Percentiles rank a stretch among this genome's conserved stretches.
phyloP scores from a whole-genome alignment of 805 yeast species.

The Saccharomyces paradoxus region DNA sequence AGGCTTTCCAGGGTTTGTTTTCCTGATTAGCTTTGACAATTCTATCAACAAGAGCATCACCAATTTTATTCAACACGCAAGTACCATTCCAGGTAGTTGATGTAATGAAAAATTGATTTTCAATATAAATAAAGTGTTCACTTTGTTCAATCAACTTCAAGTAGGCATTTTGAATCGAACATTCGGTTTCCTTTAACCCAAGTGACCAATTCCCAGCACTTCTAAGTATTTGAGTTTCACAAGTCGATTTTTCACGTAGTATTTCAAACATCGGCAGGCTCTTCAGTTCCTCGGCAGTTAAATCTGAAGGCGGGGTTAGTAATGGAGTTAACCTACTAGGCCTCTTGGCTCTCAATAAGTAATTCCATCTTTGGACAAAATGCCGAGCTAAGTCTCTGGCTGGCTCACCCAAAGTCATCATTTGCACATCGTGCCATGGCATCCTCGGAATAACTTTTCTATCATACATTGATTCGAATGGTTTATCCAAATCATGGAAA shows the following conservation, averaged over 20 bases:
- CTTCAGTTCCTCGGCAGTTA: conserved; percentile 61
- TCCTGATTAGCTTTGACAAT: conserved; percentile 80
- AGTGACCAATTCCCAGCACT: conserved; percentile 92
- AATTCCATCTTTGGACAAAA: conserved; percentile 97
- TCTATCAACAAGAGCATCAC: conserved; percentile 93
- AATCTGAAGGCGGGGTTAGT: conserved; percentile 85
- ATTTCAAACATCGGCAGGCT: conserved; percentile 36
- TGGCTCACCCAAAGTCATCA: conserved; percentile 88
- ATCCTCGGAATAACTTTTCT: conserved; percentile 74
- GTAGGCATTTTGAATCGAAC: conserved; percentile 88
- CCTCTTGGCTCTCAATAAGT: conserved; percentile 80
- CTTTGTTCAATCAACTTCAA: conserved; percentile 83
- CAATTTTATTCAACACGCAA: conserved; percentile 78
- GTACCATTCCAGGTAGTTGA: conserved; percentile 82
- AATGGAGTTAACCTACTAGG: conserved; percentile 92
- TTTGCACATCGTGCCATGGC: conserved; percentile 99
- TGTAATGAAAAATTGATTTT: conserved; percentile 90
- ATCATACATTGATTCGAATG: conserved; percentile 88
- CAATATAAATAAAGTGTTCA: conserved; percentile 88
- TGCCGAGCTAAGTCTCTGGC: conserved; percentile 91
- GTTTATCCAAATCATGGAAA: conserved; percentile 70
- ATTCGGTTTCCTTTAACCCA: conserved; percentile 77
- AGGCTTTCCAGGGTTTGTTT: conserved; percentile 77
- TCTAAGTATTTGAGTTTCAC: conserved; percentile 84
- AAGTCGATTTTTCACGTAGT: conserved; percentile 60